phyloP scores from a whole-genome alignment of 2,329 filamentous ascomycete species.

The Arthrocladium fulminans region DNA sequence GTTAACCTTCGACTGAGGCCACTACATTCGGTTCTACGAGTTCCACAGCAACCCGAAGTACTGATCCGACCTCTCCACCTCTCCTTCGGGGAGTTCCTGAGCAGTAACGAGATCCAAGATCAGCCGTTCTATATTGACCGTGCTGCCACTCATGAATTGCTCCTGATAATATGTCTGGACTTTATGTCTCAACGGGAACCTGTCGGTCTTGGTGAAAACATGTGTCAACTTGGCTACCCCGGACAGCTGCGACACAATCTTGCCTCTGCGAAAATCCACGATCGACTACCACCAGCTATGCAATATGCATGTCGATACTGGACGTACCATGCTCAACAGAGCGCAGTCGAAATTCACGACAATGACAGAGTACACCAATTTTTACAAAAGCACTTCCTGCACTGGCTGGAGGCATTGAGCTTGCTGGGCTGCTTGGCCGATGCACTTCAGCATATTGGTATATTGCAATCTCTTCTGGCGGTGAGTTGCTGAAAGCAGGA shows the following conservation, averaged over 20 bases:
- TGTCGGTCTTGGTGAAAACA: constrained; percentile 12
- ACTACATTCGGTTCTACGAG: constrained; percentile 8
- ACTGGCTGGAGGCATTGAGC: constrained; percentile 26
- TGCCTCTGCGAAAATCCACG: constrained; percentile 9
- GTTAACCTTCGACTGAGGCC: constrained; percentile 3
- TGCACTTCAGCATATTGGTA: constrained; percentile 11
- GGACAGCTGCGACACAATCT: constrained; percentile 10
- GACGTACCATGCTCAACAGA: constrained; percentile 23
- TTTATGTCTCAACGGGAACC: constrained; percentile 7
- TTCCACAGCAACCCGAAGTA: constrained; percentile 1
- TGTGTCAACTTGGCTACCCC: constrained; percentile 14
- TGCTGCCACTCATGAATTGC: constrained; percentile 3
- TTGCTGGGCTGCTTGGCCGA: constrained; percentile 19
- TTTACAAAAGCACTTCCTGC: constrained; percentile 21
- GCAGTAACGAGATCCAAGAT: constrained; percentile 8
- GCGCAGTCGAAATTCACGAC: constrained; percentile 4
- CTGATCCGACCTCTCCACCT: constrained; percentile 11
- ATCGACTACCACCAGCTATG: constrained; percentile 18
- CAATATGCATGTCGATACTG: constrained; percentile 26
- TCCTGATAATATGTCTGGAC: constrained; percentile 8
- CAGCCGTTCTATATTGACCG: constrained; percentile 10
- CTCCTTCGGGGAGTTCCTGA: constrained; percentile 14
- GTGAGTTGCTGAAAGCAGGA: constrained; percentile 13
- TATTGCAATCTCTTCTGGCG: constrained; percentile 11
- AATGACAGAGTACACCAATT: constrained; percentile 13